phyloP scores from a whole-genome alignment of 1,139 yeast genomes.

The Taphrina confusa region DNA sequence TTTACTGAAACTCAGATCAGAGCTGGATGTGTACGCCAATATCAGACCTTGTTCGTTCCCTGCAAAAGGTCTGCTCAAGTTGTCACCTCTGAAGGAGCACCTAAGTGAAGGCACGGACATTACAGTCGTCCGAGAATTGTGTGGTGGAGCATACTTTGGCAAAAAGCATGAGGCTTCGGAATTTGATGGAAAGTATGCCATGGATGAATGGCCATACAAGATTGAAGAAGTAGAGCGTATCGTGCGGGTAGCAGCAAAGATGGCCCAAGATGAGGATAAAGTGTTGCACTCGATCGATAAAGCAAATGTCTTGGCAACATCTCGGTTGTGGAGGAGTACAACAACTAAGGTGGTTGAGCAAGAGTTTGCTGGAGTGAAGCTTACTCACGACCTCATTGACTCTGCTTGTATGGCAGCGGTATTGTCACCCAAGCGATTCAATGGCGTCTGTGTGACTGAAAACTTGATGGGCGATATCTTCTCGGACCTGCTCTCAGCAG shows the following conservation, averaged over 20 bases:
- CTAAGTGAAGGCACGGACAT: constrained; percentile 87
- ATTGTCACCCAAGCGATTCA: constrained; percentile 82
- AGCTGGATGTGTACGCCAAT: constrained; percentile 88
- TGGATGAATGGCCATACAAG: constrained; percentile 90
- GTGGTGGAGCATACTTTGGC: constrained; percentile 97
- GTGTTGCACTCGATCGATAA: constrained; percentile 96
- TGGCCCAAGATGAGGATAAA: constrained; percentile 78
- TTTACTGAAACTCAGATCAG: constrained; percentile 86
- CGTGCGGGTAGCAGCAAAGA: constrained; percentile 96
- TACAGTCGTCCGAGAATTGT: constrained; percentile 90
- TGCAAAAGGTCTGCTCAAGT: constrained; percentile 76
- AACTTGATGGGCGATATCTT: constrained; percentile 98
- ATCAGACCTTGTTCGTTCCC: constrained; percentile 95
- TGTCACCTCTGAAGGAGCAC: constrained; percentile 83
- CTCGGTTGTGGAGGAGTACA: constrained; percentile 93
- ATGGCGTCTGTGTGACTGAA: constrained; percentile 87
- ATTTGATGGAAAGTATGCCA: constrained; percentile 69
- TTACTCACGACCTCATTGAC: constrained; percentile 84
- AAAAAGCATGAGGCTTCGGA: constrained; percentile 77
- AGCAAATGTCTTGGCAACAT: constrained; percentile 94
- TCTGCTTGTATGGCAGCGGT: constrained; percentile 97
- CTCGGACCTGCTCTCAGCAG: constrained; percentile 95
- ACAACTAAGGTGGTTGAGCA: constrained; percentile 78
- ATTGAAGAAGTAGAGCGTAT: constrained; percentile 91
- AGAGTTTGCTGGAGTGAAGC: constrained; percentile 83